phyloP scores from a whole-genome alignment of 306 rosid genomes.

The Trichosanthes cucumerina region DNA sequence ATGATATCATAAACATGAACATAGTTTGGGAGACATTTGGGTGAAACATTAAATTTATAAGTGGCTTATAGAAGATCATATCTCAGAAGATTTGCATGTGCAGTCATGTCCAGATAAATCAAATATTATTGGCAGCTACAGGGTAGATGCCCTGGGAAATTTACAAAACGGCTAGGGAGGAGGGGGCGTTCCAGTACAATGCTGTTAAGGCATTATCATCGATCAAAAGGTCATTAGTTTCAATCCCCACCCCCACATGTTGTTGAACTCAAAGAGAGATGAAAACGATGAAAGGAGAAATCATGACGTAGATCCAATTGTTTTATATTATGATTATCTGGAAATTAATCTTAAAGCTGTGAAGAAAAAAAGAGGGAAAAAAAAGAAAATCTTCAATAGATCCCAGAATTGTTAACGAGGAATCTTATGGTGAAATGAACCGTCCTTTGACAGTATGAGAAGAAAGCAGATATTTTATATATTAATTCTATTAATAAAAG shows the following conservation, averaged over 20 bases:
- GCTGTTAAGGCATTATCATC: not conserved
- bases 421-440: not conserved
- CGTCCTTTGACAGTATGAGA: not conserved
- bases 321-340: not conserved
- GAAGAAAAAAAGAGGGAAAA: not conserved
- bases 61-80: not conserved
- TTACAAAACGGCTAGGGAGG: too few species aligned
- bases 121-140: not conserved
- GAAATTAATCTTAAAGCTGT: not conserved
- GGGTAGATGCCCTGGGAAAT: not conserved
- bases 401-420: not conserved
- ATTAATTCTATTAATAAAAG: not conserved
- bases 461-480: not conserved
- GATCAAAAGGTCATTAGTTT: too few species aligned
- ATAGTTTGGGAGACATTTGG: not conserved
- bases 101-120: not conserved
- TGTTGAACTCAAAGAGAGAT: too few species aligned
- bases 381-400: not conserved
- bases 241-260: too few species aligned
- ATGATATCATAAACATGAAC: not conserved
- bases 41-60: not conserved
- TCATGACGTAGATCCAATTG: not conserved
- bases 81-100: not conserved
- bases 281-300: not conserved
- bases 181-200: too few species aligned